Evolutionary conservation across 331 rosid species (phyloP), one percentile per base, ranked within the genome.

Genomic region (Cydonia oblonga): DNA sequence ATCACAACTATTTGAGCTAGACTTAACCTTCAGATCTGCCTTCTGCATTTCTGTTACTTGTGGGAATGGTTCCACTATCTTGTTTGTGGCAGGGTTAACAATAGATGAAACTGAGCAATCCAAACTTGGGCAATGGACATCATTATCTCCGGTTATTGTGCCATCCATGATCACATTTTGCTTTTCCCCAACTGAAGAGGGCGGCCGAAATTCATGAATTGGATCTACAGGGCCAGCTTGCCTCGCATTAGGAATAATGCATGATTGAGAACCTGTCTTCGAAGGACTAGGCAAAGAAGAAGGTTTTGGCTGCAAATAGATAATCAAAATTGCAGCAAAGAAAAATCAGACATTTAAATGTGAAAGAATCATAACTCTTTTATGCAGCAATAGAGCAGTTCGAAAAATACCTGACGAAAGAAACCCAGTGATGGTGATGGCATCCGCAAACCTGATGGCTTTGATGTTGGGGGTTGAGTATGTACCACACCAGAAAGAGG

Each of bases 401-500:
- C n/a, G 72, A 64, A 71, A 28, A 56, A 85, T 80, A 93, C 98
- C 87, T 85, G 95, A 75, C 85, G 77, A 63, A 93, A 93, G 84
- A 82, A 93, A 75, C 89, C 86, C 79, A 93, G 70, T 1, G 98
- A 91, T 29, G 98, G 98, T 75, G 98, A 89, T 70, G 98, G 98
- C 98, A 82, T 91, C 82, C 98, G 81, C 69, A 91, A 76, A 82
- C 97, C 92, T 56, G 98, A 91, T 40, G 87, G 91, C 77, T 85
- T 93, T 77, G 84, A 74, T 18, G 84, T 64, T 72, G 76, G 92
- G 35, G 68, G 61, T 58, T 72, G 87, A 71, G 75, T 15, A 14
- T 42, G 69, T 59, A 57, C 82, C 70, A 77, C 81, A 71, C 71
- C 79, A 61, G 62, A 20, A 57, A 52, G 83, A 53, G 84, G 64